Evolutionary conservation across 192 early-diverging fungal genomes (phyloP), one percentile per base, ranked within the genome.

Genomic region (Coemansia erecta): DNA sequence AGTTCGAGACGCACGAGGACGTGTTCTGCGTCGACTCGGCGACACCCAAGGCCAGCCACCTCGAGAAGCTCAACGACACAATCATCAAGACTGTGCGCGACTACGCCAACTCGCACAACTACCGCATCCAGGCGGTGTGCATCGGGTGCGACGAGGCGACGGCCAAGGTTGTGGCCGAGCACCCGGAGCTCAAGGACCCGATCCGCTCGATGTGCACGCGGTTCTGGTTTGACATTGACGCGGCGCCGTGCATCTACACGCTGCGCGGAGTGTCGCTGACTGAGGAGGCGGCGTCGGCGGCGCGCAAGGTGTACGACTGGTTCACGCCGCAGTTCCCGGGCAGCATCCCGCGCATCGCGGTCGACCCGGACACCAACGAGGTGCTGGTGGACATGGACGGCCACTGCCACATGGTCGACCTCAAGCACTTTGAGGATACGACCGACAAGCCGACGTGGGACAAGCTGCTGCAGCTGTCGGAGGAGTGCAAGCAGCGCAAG

Each of bases 161-260:
- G 21, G 70, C 73, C 45, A 63, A 73, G 37, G 69, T 71, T 48
- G 63, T 73, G 15, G 63, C 56, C 9, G 68, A 72, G 19, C 60
- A 58, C 41, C 76, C 67, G 8, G 61, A 60, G 8, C 63, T 85
- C 56, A 76, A 75, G 61, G 66, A 75, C 26, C 58, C 63, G 11
- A 62, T 72, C 39, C 61, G 73, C 37, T 64, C 61, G 42, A 70
- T 83, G 15, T 79, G 81, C 59, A 82, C 73, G 28, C 66, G 68
- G 37, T 80, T 89, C 53, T 90, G 89, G 89, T 82, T 85, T 31
- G 89, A 92, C 50, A 61, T 90, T 12, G 91, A 93, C 64, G 84
- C 85, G 6, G 64, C 88, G 24, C 91, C 91, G 10, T 86, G 90
- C 65, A 67, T 85, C 64, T 77, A 91, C 49, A 66, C 74, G 14